phyloP scores from a whole-genome alignment of 495 filamentous ascomycete species.

The Pyrenopolyporus hunteri region DNA sequence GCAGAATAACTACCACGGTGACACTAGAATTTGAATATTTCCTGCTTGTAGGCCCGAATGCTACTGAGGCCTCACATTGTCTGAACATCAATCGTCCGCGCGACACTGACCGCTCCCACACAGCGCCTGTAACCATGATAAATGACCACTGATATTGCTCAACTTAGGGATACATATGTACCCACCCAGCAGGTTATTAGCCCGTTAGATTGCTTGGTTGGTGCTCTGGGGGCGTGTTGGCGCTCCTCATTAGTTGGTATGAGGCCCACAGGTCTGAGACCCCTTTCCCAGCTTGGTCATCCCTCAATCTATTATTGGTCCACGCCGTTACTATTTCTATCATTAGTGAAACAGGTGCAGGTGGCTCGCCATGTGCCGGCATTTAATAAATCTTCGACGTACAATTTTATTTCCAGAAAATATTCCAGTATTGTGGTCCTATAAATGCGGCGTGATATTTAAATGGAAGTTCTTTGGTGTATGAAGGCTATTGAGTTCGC shows the following conservation, averaged over 20 bases:
- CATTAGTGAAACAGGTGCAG: background rate
- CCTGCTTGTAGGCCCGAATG: background rate
- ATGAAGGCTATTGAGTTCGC: too few species aligned
- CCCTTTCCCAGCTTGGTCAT: conserved; percentile 23
- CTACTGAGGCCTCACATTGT: background rate
- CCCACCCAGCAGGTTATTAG: background rate
- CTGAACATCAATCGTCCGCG: background rate
- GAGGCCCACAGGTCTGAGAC: background rate
- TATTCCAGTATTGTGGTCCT: background rate
- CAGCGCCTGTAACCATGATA: conserved; percentile 1
- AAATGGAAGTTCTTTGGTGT: background rate
- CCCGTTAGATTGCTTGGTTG: background rate
- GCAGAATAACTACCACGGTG: background rate
- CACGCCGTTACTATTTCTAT: background rate
- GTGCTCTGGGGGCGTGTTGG: background rate
- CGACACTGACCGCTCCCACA: conserved; percentile 8
- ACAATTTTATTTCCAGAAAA: background rate
- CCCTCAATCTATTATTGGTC: conserved; percentile 18
- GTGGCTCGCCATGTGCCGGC: background rate
- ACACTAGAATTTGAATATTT: background rate
- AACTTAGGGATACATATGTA: background rate
- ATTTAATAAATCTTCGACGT: conserved; percentile 6
- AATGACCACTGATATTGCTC: conserved; percentile 14
- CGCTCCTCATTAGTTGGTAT: conserved; percentile 2
- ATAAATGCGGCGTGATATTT: background rate